Conservation (phyloP, 345 rosid genomes). For the Noccaea bulbosa region DNA sequence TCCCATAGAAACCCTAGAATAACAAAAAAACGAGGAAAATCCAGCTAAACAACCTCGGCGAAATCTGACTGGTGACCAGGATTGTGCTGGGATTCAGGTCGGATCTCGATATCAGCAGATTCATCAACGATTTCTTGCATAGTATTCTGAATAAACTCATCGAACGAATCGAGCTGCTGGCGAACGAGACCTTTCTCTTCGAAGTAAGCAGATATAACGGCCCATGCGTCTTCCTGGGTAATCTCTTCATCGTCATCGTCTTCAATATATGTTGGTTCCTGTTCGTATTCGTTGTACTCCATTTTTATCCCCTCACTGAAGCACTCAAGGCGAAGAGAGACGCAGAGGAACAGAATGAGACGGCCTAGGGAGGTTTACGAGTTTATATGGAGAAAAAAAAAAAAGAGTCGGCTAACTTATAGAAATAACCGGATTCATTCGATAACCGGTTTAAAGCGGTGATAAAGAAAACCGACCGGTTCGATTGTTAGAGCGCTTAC, state of each 20-base stretch:
- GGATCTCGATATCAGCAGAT: slow-evolving; percentile 91
- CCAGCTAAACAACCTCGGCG: slow-evolving; percentile 64
- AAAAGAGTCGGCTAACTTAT: slow-evolving; percentile 15
- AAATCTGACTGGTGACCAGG: slow-evolving; percentile 93
- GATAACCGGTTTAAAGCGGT: not conserved
- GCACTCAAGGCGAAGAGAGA: not conserved
- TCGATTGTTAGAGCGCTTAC: slow-evolving; percentile 4
- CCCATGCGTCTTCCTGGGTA: slow-evolving; percentile 95
- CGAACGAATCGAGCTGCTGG: slow-evolving; percentile 94
- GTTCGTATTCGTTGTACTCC: slow-evolving; percentile 77
- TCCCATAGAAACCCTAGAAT: slow-evolving; percentile 33
- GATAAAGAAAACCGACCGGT: not conserved
- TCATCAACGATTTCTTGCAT: slow-evolving; percentile 98
- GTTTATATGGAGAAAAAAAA: not conserved
- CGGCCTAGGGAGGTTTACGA: slow-evolving; percentile 2
- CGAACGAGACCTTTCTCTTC: slow-evolving; percentile 95
- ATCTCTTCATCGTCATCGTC: slow-evolving; percentile 81
- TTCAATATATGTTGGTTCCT: slow-evolving; percentile 45
- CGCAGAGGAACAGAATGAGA: not conserved
- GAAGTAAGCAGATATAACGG: slow-evolving; percentile 92
- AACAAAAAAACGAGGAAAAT: not conserved
- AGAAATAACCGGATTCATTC: slow-evolving; percentile 3
- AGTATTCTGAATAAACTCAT: slow-evolving; percentile 94
- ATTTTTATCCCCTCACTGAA: slow-evolving; percentile 34
- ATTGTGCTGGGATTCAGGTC: slow-evolving; percentile 97